Evolutionary conservation across 2,329 filamentous ascomycete species (phyloP), one percentile per base, ranked within the genome.

Genomic region (Nothopassalora personata): DNA sequence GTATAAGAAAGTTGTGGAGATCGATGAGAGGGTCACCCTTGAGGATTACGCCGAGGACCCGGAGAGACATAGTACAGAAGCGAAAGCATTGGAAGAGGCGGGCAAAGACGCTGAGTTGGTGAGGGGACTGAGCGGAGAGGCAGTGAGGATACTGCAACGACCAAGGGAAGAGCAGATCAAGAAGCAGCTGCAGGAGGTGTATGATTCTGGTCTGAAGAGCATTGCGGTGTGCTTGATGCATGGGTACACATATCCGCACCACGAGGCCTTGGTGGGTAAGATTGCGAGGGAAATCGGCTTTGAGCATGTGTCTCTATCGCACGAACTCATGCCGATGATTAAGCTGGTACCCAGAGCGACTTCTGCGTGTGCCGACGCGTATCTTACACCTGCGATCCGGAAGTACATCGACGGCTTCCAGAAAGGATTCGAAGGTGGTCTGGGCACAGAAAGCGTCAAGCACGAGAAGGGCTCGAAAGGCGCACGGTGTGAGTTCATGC

Each of bases 1-100:
- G 5, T 96, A 96, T 71, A 86, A 91, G 69, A 81, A 80, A 52
- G 91, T 97, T 0, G 79, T 96, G n/a, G 92, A 97, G 76, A 82
- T 97, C 46, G 88, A 95, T 62, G 92, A 97, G 80, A 81, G 92
- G 39, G 91, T 97, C 3, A 96, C 92, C 0, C 77, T 96, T 10
- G 91, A 97, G 71, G 91, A 96, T 71, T 96, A 95, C 67, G 90
- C 91, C 0, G 92, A 96, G 74, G 90, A 96, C 70, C 92, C 91
- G 0, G 79, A 83, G 67, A 80, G 90, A 56, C 77, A 76, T 27
- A 76, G 82, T 57, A 86, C 85, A 0, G 76, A 85, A 8, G 81
- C 78, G 1, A 77, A 78, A 60, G 77, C 78, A 4, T 80, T 83
- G 27, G 74, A 80, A 11, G 71, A 80, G 53, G 74, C 76, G 9